Evolutionary conservation across 257 asterid species (phyloP).

Genomic region (Lycium ferocissimum): DNA sequence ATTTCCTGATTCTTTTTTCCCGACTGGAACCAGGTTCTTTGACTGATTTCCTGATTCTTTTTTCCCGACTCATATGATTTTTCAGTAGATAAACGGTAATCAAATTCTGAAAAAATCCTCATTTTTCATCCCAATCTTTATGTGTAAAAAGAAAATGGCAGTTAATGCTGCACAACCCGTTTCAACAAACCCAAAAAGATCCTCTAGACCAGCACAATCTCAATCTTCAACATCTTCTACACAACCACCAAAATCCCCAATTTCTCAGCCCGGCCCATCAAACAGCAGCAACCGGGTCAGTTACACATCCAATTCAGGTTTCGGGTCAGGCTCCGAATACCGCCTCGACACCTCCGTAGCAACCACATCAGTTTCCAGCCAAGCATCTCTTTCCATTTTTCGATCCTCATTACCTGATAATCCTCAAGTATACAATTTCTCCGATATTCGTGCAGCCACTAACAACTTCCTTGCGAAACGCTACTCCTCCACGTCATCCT

Average conservation of each 20-base stretch:
- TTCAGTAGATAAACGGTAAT: neutral
- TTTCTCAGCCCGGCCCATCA: constrained; percentile 27
- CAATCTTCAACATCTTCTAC: constrained; percentile 17
- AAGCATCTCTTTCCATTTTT: constrained; percentile 60
- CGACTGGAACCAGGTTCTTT: too few species aligned
- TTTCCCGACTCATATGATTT: neutral
- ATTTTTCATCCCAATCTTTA: neutral
- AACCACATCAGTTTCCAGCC: constrained; percentile 64
- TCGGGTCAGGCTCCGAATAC: constrained; percentile 39
- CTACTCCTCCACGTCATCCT: constrained; percentile 73
- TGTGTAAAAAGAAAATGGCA: constrained; percentile 56
- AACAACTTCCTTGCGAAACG: constrained; percentile 86
- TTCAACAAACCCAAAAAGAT: neutral
- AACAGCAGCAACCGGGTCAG: constrained; percentile 24
- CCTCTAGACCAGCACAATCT: constrained; percentile 18
- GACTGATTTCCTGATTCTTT: too few species aligned
- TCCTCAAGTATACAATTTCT: constrained; percentile 68
- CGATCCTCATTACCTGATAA: constrained; percentile 67
- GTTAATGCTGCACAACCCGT: constrained; percentile 42
- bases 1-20: too few species aligned
- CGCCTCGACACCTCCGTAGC: constrained; percentile 61
- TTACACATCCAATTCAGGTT: constrained; percentile 27
- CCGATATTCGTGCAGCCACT: constrained; percentile 89
- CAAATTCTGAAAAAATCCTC: neutral
- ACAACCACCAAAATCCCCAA: neutral